Base-by-base conservation (phyloP, 2,329 filamentous ascomycete species). In the Xylaria sp. region DNA sequence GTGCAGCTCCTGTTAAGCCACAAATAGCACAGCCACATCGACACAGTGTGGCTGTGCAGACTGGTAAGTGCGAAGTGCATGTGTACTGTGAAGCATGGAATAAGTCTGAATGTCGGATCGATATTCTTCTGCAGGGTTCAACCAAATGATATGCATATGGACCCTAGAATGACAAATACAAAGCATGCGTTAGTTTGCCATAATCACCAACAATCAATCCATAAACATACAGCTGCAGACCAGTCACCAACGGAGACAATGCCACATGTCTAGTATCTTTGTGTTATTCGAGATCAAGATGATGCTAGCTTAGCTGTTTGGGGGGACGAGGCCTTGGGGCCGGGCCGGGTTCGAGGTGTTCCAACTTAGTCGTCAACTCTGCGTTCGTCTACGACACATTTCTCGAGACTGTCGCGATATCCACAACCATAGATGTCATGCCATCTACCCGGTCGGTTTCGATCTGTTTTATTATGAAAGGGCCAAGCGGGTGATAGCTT, bases 131-230 rank as follows among this genome's bases (percentile, higher is more conserved):
- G 38, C 38, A 59, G 43, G 41, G 48, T 59, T 54, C 15, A 51
- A 3, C n/a, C 38, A 17, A 19, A 35, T n/a, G 37, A 25, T 44
- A 54, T 62, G 48, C 37, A 54, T 23, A 54, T 43, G 29, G 11
- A 7, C 44, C 49, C 38, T 55, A 51, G 5, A n/a, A 52, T 29
- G 27, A 5, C 13, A 47, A 37, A 51, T 41, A 55, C 59, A 58
- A 62, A 58, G 43, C 48, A 33, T 7, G 37, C 3, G 17, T 29
- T 23, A 19, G 19, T 58, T 43, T 17, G 3, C 54, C 40, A 54
- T 44, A 49, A 27, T 41, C 43, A 43, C 59, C 59, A 61, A 54
- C 41, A 11, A 41, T 61, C 41, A 35, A 43, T 54, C 13, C 46
- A 19, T 37, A 31, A 35, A n/a, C 25, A 29, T 27, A 43, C n/a